Conservation (phyloP, 768 basidiomycete species). For the Leucocoprinus leucothites region DNA sequence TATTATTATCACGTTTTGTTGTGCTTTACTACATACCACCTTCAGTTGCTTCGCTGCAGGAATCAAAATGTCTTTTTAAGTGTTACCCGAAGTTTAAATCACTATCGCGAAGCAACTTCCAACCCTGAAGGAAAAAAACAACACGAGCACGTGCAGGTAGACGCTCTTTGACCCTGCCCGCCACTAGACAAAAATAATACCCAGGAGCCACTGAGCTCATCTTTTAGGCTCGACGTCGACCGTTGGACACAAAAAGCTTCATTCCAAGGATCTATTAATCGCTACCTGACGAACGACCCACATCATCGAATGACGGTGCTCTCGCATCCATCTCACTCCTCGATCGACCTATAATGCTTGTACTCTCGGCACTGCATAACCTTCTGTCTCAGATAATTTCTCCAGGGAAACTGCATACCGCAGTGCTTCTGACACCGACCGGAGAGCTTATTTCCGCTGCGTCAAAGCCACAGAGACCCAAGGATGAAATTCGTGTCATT, state of each 20-base stretch:
- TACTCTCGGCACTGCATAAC: constrained; percentile 63
- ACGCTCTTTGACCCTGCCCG: background rate
- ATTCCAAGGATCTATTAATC: too few species aligned
- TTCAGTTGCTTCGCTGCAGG: too few species aligned
- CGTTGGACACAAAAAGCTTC: background rate
- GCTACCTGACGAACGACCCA: background rate
- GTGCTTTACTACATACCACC: background rate
- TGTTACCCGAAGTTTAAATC: background rate
- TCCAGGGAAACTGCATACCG: constrained; percentile 64
- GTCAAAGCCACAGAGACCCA: constrained; percentile 49
- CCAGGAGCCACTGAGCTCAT: background rate
- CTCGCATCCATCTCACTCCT: background rate
- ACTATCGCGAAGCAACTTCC: background rate
- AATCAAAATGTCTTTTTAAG: background rate
- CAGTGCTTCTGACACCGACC: constrained; percentile 65
- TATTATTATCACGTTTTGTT: constrained; percentile 9
- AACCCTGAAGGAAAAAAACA: background rate
- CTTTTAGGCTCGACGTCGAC: background rate
- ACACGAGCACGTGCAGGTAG: constrained; percentile 6
- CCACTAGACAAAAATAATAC: too few species aligned
- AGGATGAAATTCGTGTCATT: constrained; percentile 72
- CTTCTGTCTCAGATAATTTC: constrained; percentile 62
- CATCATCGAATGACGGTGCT: background rate
- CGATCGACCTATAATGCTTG: constrained; percentile 47
- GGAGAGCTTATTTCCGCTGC: constrained; percentile 73